Percentiles rank a stretch among this genome's conserved stretches.
Conservation (phyloP, 2,329 filamentous ascomycete species). For the Gaeumannomyces tritici region DNA sequence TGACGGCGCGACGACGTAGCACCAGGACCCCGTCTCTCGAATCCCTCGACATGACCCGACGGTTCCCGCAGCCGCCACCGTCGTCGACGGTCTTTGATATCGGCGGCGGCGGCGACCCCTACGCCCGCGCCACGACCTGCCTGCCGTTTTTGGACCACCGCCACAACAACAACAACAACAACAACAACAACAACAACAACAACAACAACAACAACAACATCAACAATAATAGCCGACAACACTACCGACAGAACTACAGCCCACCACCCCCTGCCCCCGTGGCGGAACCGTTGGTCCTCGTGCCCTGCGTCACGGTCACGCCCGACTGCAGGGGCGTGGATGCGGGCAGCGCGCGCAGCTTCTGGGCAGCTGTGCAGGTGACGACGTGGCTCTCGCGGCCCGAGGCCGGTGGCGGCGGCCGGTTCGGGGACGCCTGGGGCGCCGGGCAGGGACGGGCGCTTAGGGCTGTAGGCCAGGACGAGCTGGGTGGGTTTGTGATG, state of each 20-base stretch:
- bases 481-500: slow-evolving; percentile 4
- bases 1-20: background rate
- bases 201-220: background rate
- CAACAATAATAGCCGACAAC: background rate
- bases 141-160: background rate
- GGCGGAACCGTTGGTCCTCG: slow-evolving; percentile 7
- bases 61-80: background rate
- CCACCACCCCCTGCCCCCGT: background rate
- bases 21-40: background rate
- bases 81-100: background rate
- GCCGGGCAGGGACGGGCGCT: slow-evolving; percentile 3
- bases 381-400: slow-evolving; percentile 22
- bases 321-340: slow-evolving; percentile 9
- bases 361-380: slow-evolving; percentile 42
- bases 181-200: no score
- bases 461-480: slow-evolving; percentile 8
- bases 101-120: background rate
- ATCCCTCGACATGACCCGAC: background rate
- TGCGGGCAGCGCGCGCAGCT: slow-evolving; percentile 12
- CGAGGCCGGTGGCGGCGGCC: slow-evolving; percentile 10
- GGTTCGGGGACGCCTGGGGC: slow-evolving; percentile 7
- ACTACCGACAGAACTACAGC: background rate
- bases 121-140: background rate
- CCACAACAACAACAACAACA: no score
- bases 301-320: slow-evolving; percentile 10